Conservation (phyloP, 768 basidiomycete species). For the Daedaleopsis nitida region DNA sequence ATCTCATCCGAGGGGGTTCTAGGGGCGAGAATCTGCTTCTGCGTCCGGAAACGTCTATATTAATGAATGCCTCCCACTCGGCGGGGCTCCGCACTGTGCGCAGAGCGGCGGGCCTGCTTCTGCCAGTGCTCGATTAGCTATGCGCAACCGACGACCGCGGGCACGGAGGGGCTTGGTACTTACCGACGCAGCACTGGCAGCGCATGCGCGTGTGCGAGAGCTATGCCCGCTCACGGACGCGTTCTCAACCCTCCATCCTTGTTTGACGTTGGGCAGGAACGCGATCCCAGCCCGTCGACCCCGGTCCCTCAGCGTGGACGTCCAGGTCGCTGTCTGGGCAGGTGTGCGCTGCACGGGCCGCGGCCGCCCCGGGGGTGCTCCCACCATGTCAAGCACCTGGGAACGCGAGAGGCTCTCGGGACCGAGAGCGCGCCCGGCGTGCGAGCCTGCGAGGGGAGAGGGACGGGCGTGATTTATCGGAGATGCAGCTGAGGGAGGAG, state of each 20-base stretch:
- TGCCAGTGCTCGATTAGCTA: too few relatives aligned
- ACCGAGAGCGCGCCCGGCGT: conserved; percentile 11
- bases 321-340: too few relatives aligned
- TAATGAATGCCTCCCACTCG: not conserved
- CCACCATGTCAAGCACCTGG: conserved; percentile 12
- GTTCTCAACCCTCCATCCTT: not conserved
- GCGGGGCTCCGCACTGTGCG: too few relatives aligned
- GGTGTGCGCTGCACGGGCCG: not conserved
- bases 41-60: not conserved
- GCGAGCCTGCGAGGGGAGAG: too few relatives aligned
- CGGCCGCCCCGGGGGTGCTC: conserved; percentile 8
- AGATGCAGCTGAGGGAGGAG: not conserved
- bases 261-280: not conserved
- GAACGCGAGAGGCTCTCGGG: conserved; percentile 16
- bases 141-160: too few relatives aligned
- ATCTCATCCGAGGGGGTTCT: too few relatives aligned
- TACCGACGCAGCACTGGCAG: not conserved
- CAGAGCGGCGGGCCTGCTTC: too few relatives aligned
- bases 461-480: not conserved
- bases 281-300: not conserved
- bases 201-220: too few relatives aligned
- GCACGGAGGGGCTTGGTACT: not conserved
- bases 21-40: too few relatives aligned
- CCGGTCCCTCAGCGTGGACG: too few relatives aligned
- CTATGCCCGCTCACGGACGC: too few relatives aligned